Evolutionary conservation across 1,139 yeast species (phyloP).

Genomic region (Yamadazyma blattariae): DNA sequence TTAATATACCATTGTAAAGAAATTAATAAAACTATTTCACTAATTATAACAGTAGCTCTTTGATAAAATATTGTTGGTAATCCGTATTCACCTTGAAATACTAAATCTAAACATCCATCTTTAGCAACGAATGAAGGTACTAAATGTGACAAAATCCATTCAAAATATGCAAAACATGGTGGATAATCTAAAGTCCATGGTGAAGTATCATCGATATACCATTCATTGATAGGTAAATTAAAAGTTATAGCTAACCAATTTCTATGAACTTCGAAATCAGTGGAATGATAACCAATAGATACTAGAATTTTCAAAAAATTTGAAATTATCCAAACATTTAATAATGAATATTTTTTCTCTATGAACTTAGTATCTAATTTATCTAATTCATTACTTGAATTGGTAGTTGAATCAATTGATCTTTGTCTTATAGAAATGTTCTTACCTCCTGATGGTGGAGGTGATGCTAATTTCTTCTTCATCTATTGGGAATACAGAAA

Average conservation of each 20-base stretch:
- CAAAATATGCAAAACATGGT: conserved; percentile 95
- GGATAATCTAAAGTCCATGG: conserved; percentile 98
- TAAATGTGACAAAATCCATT: conserved; percentile 69
- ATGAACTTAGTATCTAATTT: not conserved
- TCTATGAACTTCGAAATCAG: conserved; percentile 96
- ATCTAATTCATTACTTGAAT: not conserved
- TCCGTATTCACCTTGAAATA: conserved; percentile 64
- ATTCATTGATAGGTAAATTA: conserved; percentile 67
- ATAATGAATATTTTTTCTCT: conserved; percentile 20
- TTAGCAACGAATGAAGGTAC: conserved; percentile 61
- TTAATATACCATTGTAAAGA: conserved; percentile 73
- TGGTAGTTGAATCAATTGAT: not conserved
- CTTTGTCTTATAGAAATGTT: too few species aligned
- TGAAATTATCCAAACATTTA: conserved; percentile 40
- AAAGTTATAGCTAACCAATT: conserved; percentile 94
- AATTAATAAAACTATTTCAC: conserved; percentile 69
- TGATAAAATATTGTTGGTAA: conserved; percentile 80
- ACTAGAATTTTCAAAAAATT: conserved; percentile 36
- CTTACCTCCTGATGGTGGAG: not conserved
- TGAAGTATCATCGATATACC: conserved; percentile 84
- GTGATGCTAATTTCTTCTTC: not conserved
- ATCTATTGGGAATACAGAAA: too few species aligned
- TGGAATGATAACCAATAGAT: conserved; percentile 61
- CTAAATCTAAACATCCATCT: conserved; percentile 81
- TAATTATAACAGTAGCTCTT: conserved; percentile 70